Base-by-base conservation (phyloP, 768 basidiomycete genomes). In the Lentinus brumalis region DNA sequence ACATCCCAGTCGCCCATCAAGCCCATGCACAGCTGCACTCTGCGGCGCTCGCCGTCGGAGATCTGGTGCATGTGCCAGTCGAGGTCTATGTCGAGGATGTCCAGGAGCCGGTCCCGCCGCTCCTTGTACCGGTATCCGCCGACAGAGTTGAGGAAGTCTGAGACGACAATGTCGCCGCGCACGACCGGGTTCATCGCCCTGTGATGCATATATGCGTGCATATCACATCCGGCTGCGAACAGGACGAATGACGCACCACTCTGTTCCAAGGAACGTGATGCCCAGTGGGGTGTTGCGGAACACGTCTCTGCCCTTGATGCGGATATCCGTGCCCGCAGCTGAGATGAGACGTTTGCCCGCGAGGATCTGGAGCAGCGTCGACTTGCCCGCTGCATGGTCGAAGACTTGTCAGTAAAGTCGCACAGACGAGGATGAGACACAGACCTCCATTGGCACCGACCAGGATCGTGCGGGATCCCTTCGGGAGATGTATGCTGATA, bases 131-230 rank as follows among this genome's bases (percentile, higher is more conserved):
- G 82, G 72, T 97, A 98, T 0, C 97, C 97, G 14, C 97, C 97
- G 5, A 99, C 93, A 16, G 94, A 96, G 73, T 99, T 93, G n/a
- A 99, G 79, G 74, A 99, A 99, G 50, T 86, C 80, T n/a, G 91
- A 87, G 3, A 99, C 97, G 35, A 87, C 79, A 62, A 98, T 96
- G 73, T 98, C 97, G 9, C 91, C 81, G 35, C 96, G 84, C 12
- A 98, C 96, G 59, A 98, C 96, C 1, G 96, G 94, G 75, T 99
- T 98, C 87, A 92, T 92, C 0, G 95, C 95, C 92, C 92, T 92
- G 70, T 58, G 40, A 60, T 29, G 35, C 29, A 49, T n/a, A 46
- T 46, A 32, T 29, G 61, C 45, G 47, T 12, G 45, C 32, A 31
- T 26, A 39, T 51, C 26, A 31, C 42, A 29, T 5, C 29, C 11